Evolutionary conservation across 306 rosid genomes (phyloP).

Genomic region (Sicyos edulis): DNA sequence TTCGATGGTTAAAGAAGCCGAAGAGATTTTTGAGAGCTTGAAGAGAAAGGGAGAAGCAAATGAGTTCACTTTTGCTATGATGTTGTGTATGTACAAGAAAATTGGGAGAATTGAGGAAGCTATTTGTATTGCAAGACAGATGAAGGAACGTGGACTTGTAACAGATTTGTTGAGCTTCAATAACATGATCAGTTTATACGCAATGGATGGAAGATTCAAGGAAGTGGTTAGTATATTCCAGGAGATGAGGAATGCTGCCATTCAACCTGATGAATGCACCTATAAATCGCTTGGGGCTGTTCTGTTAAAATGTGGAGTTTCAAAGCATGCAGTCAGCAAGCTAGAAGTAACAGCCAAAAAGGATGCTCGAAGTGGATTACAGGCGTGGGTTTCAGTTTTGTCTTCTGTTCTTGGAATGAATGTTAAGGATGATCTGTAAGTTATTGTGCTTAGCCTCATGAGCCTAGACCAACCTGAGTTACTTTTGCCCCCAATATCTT

Average conservation of each 20-base stretch:
- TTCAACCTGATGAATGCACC: constrained; percentile 62
- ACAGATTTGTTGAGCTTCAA: constrained; percentile 60
- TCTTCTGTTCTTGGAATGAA: constrained; percentile 49
- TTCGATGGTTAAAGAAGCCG: constrained; percentile 58
- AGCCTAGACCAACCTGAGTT: neutral
- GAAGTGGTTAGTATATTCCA: constrained; percentile 53
- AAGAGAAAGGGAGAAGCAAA: constrained; percentile 50
- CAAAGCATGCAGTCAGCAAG: constrained; percentile 59
- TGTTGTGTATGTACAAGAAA: constrained; percentile 78
- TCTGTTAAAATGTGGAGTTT: constrained; percentile 56
- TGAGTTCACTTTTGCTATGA: constrained; percentile 78
- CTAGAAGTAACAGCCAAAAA: constrained; percentile 50
- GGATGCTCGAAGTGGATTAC: constrained; percentile 43
- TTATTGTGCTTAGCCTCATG: neutral
- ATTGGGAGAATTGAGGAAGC: constrained; percentile 63
- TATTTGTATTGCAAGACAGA: constrained; percentile 45
- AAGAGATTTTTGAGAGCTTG: constrained; percentile 52
- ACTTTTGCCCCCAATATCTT: neutral
- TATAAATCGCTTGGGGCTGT: constrained; percentile 57
- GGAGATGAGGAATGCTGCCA: constrained; percentile 45
- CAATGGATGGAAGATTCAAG: constrained; percentile 44
- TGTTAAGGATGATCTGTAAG: constrained; percentile 31
- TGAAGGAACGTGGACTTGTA: constrained; percentile 46
- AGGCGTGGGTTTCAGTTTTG: constrained; percentile 53
- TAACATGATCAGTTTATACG: constrained; percentile 59